phyloP scores from a whole-genome alignment of 495 filamentous ascomycete species.

The Penicillium riverlandense region DNA sequence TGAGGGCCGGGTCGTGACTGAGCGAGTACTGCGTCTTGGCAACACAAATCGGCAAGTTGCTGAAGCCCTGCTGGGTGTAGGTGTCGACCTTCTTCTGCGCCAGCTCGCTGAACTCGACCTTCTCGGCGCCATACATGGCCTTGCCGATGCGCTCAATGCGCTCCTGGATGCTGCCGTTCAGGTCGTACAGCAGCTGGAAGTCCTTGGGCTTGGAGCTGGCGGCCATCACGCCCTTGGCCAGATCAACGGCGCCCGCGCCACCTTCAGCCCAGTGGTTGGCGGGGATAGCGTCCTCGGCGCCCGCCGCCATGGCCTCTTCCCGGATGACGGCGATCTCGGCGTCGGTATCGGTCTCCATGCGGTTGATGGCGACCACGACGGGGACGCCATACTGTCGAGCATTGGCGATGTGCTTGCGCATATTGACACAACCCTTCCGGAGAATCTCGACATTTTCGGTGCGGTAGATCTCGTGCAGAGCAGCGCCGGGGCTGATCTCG shows the following conservation, averaged over 20 bases:
- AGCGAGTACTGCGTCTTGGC: conserved; percentile 98
- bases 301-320: conserved; percentile 87
- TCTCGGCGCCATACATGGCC: conserved; percentile 87
- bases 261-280: conserved; percentile 98
- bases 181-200: conserved; percentile 80
- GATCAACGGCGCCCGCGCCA: conserved; percentile 81
- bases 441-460: conserved; percentile 91
- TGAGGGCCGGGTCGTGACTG: conserved; percentile 86
- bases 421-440: conserved; percentile 82
- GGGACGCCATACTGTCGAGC: conserved; percentile 83
- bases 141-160: conserved; percentile 88
- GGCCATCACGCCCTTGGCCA: conserved; percentile 80
- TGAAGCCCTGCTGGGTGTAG: conserved; percentile 87
- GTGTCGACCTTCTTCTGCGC: conserved; percentile 94
- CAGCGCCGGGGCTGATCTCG: conserved; percentile 77
- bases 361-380: conserved; percentile 97
- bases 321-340: conserved; percentile 84
- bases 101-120: conserved; percentile 87
- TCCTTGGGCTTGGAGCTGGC: conserved; percentile 80
- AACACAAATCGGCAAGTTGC: conserved; percentile 88
- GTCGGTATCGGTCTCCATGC: conserved; percentile 86
- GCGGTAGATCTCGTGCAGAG: conserved; percentile 77
- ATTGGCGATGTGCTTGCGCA: conserved; percentile 89
- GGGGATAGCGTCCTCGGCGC: conserved; percentile 86
- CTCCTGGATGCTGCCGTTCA: conserved; percentile 75